A percentile compares a stretch with the other conserved stretches of the same genome.
These are phyloP conservation scores for Paraphaeosphaeria sporulosa DNA, from an alignment of 2,329 filamentous ascomycete species.

Conservation along the genomic window DNA sequence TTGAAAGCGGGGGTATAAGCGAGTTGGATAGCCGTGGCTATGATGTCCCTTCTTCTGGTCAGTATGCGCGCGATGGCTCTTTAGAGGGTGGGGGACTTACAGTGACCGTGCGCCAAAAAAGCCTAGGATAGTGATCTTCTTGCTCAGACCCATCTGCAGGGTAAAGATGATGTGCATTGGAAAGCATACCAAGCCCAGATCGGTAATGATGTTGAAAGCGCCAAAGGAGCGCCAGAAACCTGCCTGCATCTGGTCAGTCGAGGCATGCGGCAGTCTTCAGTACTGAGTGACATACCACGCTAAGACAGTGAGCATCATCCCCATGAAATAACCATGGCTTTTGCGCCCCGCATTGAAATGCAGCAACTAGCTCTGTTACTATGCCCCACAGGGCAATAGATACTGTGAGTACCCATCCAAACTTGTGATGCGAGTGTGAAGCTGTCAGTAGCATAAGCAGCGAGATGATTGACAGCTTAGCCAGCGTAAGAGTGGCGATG, in stretches of 20 bases:
- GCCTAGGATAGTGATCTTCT: constrained; percentile 44
- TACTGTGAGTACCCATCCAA: constrained; percentile 34
- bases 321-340: constrained; percentile 38
- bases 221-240: constrained; percentile 42
- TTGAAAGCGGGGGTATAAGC: constrained; percentile 37
- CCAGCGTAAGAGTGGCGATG: constrained; percentile 43
- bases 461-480: constrained; percentile 47
- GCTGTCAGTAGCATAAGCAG: constrained; percentile 45
- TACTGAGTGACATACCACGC: constrained; percentile 29
- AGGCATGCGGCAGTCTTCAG: no score
- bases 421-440: constrained; percentile 36
- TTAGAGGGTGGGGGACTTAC: constrained; percentile 20
- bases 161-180: constrained; percentile 45
- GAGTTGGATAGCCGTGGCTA: constrained; percentile 43
- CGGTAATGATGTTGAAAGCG: constrained; percentile 44
- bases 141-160: constrained; percentile 44
- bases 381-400: constrained; percentile 44
- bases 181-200: constrained; percentile 42
- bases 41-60: constrained; percentile 37
- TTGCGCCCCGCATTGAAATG: constrained; percentile 42
- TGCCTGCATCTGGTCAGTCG: constrained; percentile 13
- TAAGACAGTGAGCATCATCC: constrained; percentile 25
- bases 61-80: background rate
- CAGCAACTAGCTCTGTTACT: constrained; percentile 34
- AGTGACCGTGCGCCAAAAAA: constrained; percentile 44